Conservation (phyloP, 345 rosid species). For the Combretum micranthum region DNA sequence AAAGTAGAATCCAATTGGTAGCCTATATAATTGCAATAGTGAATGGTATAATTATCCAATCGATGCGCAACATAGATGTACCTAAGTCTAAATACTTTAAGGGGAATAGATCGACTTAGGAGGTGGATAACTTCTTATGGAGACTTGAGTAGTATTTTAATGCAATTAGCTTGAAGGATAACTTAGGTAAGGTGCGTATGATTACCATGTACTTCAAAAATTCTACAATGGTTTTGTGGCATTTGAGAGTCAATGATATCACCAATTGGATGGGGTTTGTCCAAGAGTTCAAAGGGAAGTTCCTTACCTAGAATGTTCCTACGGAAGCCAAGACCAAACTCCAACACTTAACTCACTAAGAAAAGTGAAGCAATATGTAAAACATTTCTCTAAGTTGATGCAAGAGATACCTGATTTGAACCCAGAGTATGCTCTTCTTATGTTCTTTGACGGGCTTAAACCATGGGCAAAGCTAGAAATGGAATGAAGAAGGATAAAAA, state of each 20-base stretch:
- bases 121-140: conserved; percentile 3
- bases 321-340: not conserved
- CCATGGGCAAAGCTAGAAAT: not conserved
- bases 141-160: not conserved
- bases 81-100: not conserved
- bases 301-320: not conserved
- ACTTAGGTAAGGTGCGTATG: not conserved
- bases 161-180: not conserved
- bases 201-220: not conserved
- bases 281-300: not conserved
- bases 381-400: not conserved
- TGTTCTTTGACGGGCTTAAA: not conserved
- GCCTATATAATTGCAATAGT: too few relatives aligned
- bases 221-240: conserved; percentile 2
- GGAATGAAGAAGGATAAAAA: not conserved
- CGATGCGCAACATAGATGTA: too few relatives aligned
- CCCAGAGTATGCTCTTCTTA: not conserved
- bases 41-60: too few relatives aligned
- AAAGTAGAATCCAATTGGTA: too few relatives aligned
- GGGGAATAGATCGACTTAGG: not conserved
- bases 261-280: not conserved
- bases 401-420: not conserved
- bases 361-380: not conserved
- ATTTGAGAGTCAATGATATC: not conserved
- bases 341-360: not conserved